Conservation (phyloP, 176 grass and related monocot species). For the Stipa capillata region DNA sequence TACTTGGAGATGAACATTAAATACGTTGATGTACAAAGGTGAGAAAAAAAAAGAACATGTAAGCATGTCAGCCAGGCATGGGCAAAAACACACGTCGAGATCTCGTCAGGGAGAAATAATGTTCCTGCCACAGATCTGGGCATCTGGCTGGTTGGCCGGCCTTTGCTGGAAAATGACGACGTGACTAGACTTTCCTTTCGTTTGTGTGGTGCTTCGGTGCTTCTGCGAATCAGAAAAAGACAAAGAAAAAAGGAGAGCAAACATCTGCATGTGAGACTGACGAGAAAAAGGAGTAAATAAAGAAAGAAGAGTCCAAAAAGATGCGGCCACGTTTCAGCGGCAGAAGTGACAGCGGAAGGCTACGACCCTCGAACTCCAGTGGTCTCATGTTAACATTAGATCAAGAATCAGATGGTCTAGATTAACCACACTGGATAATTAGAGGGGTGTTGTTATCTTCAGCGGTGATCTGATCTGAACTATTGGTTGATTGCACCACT, state of each 20-base stretch:
- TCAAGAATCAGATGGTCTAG: not conserved
- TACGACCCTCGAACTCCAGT: not conserved
- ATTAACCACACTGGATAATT: not conserved
- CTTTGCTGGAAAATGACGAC: not conserved
- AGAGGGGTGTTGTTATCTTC: not conserved
- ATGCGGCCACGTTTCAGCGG: not conserved
- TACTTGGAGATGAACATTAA: too few species aligned
- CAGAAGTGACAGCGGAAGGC: not conserved
- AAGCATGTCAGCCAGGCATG: not conserved
- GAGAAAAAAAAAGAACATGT: not conserved
- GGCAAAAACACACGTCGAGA: constrained; percentile 13
- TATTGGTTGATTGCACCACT: not conserved
- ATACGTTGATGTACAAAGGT: not conserved
- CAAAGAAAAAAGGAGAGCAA: too few species aligned
- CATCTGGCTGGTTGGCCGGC: too few species aligned
- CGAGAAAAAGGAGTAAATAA: not conserved
- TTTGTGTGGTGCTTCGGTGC: not conserved
- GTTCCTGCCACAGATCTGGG: constrained; percentile 11
- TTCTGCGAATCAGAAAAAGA: not conserved
- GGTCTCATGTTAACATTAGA: not conserved
- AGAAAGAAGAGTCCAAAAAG: constrained; percentile 15
- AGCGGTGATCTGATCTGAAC: not conserved
- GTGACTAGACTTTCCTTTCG: not conserved
- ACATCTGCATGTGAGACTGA: constrained; percentile 24
- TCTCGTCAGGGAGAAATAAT: constrained; percentile 24